phyloP scores from a whole-genome alignment of 1,139 yeast species.

The Pichia sp. region DNA sequence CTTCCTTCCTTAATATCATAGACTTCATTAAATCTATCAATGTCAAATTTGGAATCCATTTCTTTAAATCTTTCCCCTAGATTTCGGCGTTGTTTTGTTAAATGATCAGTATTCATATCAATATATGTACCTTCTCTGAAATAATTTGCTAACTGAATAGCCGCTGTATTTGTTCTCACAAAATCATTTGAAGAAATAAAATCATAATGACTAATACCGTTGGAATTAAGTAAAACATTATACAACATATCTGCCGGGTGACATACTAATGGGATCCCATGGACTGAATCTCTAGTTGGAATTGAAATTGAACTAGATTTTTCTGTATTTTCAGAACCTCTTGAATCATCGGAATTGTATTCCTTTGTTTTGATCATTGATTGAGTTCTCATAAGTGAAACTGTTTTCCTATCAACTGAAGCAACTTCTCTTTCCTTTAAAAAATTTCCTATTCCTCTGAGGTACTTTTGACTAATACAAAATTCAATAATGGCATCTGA shows the following conservation, averaged over 20 bases:
- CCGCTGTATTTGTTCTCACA: slow-evolving; percentile 13
- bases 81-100: slow-evolving; percentile 3
- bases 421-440: slow-evolving; percentile 3
- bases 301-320: not conserved
- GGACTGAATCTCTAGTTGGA: not conserved
- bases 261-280: slow-evolving; percentile 16
- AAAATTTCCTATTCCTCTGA: slow-evolving; percentile 14
- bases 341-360: not conserved
- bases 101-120: slow-evolving; percentile 3
- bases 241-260: slow-evolving; percentile 21
- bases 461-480: slow-evolving; percentile 10
- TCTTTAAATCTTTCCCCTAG: slow-evolving; percentile 11
- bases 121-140: slow-evolving; percentile 20
- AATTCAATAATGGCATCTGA: slow-evolving; percentile 17
- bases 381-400: not conserved
- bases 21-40: slow-evolving; percentile 7
- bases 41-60: slow-evolving; percentile 19
- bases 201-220: slow-evolving; percentile 14
- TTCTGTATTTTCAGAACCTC: too few species aligned
- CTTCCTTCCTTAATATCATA: slow-evolving; percentile 6
- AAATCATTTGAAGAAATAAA: slow-evolving; percentile 19
- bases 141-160: slow-evolving; percentile 22
- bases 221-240: slow-evolving; percentile 17
- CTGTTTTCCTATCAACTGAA: not conserved
- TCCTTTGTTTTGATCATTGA: slow-evolving; percentile 1